Evolutionary conservation across 106 monocot species (phyloP), one percentile per base, ranked within the genome.

Genomic region (Gastrodia elata): DNA sequence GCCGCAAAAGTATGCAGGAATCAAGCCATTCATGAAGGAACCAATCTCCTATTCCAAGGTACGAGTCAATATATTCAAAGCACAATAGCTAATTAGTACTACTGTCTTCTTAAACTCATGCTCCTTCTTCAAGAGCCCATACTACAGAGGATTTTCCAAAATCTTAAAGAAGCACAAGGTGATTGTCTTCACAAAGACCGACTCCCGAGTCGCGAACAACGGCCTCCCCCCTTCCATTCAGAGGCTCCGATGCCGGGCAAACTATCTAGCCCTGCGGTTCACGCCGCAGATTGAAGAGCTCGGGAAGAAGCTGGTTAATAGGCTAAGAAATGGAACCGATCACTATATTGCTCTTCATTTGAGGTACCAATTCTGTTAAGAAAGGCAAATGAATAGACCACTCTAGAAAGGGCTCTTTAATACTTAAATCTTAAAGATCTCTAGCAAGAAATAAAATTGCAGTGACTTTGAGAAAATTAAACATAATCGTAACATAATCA

Each of bases 261-360:
- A 97, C 74, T 97, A 88, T 55, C 35, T 81, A 42, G 94, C 94
- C 6, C 94, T 94, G 37, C 73, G 74, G 28, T 91, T 83, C 82
- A 91, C 82, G 1, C 41, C 68, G 3, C 69, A 94, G 64, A 90
- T 94, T 14, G 84, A 90, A 72, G 75, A 79, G 33, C 55, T 91
- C 9, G 94, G 84, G 41, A 73, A 72, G 58, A 86, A 37, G 20
- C 75, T 94, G 5, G 79, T 86, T 27, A 72, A 84, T 32, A 76
- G 88, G 55, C 68, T 94, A 61, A 82, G 84, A 48, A 77, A 74
- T 37, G 72, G 73, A 10, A 68, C 39, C 49, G 67, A 82, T 25
- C 76, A 74, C 26, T 94, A 87, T 59, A 83, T 94, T 37, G 94
- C 91, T 28, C 91, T 94, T 36, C 94, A 94, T 75, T 71, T 94